Conservation (phyloP, 208 protist genomes). For the Balamuthia mandrillaris region DNA sequence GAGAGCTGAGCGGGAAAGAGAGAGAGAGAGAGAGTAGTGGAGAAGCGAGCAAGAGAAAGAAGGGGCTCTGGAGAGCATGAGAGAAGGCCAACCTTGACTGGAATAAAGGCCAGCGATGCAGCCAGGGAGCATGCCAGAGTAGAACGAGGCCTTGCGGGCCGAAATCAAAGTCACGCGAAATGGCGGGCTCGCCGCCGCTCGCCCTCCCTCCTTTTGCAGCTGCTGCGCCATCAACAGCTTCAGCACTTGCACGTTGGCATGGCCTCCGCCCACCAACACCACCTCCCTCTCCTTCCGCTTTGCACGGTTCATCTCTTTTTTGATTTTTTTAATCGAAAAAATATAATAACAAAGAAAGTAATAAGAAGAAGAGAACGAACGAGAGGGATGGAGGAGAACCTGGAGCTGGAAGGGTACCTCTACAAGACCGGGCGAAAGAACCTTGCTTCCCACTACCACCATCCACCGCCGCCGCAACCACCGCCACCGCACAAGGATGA, state of each 20-base stretch:
- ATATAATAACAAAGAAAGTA: conserved; percentile 4
- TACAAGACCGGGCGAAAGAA: no score
- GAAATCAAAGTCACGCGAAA: background rate
- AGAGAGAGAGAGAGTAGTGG: no score
- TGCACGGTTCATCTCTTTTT: conserved; percentile 36
- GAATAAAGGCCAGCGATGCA: background rate
- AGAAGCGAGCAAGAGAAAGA: no score
- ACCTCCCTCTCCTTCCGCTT: background rate
- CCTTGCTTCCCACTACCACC: no score
- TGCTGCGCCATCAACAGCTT: background rate
- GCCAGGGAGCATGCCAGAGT: background rate
- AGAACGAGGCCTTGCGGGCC: background rate
- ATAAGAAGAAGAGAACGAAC: background rate
- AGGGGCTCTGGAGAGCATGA: no score
- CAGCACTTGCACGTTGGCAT: background rate
- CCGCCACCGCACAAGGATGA: no score
- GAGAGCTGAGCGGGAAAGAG: no score
- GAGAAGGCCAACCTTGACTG: background rate
- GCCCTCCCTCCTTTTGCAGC: background rate
- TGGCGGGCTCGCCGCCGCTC: no score
- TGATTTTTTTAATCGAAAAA: no score
- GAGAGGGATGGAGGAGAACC: no score
- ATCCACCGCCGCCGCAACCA: no score
- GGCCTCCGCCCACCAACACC: background rate
- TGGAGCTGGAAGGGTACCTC: no score